Evolutionary conservation across 208 protist species (phyloP), one percentile per base, ranked within the genome.

Genomic region (Crithidia brevicula): DNA sequence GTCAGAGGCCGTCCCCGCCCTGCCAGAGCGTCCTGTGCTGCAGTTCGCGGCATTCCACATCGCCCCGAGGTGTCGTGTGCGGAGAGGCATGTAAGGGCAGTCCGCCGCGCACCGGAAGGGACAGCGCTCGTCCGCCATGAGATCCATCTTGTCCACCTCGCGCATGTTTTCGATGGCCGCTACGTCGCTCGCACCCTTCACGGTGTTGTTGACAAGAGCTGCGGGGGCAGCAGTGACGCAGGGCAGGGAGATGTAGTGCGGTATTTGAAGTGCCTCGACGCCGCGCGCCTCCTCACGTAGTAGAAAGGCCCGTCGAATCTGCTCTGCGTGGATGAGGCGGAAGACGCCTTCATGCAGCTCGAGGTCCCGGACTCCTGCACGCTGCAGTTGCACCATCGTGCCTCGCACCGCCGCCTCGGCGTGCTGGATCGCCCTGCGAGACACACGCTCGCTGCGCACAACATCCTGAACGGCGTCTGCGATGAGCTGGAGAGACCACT

Each of bases 81-180:
- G 53, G 15, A 10, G 43, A 5, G 54, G 36, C 57, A 79, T 79
- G 64, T 76, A 82, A 1, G 80, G 80, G 38, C 80, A 85, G 52
- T 85, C 61, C 23, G 68, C 75, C 18, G 75, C 80, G 23, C 60
- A 85, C n/a, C 31, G 47, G 40, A 82, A 85, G 6, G 80, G 80
- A 42, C 80, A 85, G 15, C 66, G 61, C 40, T 77, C 18, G 9
- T 25, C 43, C 7, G 52, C 50, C 80, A 85, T 85, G 38, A 73
- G 71, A 38, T 82, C 75, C 2, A 85, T 52, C 75, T 85, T 76
- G 56, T 57, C 61, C 34, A 65, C 25, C 3, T 74, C 49, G 0
- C 46, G 22, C 45, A 13, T 13, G 15, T 13, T 40, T 7, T 40
- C 10, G 0, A 13, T 40, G 36, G 36, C 1, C 10, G n/a, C n/a